These are phyloP conservation scores for Cytospora chrysosperma DNA, from an alignment of 2,329 filamentous ascomycete species.

Conservation along the genomic window DNA sequence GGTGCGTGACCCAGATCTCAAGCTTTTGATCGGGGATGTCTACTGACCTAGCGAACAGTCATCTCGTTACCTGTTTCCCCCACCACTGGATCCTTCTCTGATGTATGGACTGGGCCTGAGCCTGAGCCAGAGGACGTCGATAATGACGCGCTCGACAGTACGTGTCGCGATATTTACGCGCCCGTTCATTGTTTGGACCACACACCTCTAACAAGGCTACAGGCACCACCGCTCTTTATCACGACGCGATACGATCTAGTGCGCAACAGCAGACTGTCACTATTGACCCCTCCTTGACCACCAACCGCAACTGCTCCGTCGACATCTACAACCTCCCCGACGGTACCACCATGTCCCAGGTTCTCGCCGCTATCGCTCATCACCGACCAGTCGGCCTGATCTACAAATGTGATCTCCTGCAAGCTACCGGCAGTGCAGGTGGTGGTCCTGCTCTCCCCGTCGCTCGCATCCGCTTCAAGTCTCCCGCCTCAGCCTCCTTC, in stretches of 20 bases:
- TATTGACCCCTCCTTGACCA: background rate
- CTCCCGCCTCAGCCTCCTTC: background rate
- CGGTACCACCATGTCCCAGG: background rate
- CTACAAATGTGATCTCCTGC: conserved; percentile 8
- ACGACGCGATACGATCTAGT: background rate
- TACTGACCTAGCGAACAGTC: background rate
- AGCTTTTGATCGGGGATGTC: too few relatives aligned
- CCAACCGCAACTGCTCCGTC: conserved; percentile 6
- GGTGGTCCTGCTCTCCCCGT: background rate
- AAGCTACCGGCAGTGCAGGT: background rate
- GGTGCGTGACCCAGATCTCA: background rate
- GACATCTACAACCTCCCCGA: conserved; percentile 4
- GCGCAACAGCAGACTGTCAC: background rate
- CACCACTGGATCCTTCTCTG: background rate
- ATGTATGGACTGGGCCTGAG: background rate
- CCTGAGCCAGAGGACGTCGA: background rate
- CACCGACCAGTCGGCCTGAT: conserved; percentile 7
- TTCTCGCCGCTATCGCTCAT: conserved; percentile 2
- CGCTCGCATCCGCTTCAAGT: conserved; percentile 11
- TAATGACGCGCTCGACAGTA: background rate
- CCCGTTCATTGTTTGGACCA: accelerated
- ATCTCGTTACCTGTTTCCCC: background rate
- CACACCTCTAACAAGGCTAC: background rate
- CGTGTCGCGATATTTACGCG: background rate
- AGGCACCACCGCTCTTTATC: conserved; percentile 1